These are phyloP conservation scores for Dactylellina sp. DNA, from an alignment of 2,329 filamentous ascomycete species.

Conservation along the genomic window DNA sequence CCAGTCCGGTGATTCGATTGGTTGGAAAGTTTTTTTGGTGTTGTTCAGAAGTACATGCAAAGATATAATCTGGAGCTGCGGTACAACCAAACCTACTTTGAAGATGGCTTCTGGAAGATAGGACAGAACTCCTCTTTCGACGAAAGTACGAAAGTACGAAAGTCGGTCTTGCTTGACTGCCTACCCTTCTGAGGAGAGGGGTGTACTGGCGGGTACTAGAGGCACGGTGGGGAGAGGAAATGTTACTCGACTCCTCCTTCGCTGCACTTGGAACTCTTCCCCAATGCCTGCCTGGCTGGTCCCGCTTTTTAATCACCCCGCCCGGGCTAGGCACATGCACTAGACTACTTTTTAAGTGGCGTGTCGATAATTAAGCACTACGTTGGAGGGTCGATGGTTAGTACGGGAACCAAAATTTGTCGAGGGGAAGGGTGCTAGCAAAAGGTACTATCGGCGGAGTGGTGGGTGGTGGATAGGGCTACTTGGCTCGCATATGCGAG, in stretches of 20 bases:
- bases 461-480: neutral
- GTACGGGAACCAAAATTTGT: neutral
- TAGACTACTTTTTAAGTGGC: conserved; percentile 39
- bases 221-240: neutral
- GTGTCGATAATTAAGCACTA: conserved; percentile 12
- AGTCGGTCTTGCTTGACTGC: no score
- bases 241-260: conserved; percentile 1
- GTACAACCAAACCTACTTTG: no score
- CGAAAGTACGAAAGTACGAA: no score
- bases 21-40: conserved; percentile 30
- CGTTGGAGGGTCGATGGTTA: neutral
- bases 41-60: conserved; percentile 18
- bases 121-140: conserved; percentile 14
- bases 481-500: conserved; percentile 3
- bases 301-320: conserved; percentile 57
- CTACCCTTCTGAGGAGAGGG: neutral
- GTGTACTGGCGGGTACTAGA: neutral
- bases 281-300: conserved; percentile 28
- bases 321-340: conserved; percentile 56
- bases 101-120: conserved; percentile 8
- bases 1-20: conserved; percentile 43
- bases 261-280: conserved; percentile 26
- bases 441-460: conserved; percentile 12
- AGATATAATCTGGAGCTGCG: neutral
- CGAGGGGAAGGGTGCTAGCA: conserved; percentile 23